Evolutionary conservation across 2,329 filamentous ascomycete species (phyloP).

Genomic region (Penicillium sp.): DNA sequence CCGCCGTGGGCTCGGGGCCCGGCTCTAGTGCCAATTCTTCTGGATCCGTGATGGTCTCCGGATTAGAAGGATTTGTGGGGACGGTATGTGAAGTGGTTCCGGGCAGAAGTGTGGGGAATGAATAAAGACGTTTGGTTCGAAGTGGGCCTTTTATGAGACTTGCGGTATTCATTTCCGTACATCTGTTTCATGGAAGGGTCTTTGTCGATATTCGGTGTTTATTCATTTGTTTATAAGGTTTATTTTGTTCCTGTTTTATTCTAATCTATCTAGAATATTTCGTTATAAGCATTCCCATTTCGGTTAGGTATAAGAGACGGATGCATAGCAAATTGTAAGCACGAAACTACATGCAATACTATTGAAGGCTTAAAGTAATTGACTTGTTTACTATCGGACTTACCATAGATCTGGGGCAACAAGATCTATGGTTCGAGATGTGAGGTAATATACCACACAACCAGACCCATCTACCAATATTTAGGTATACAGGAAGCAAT

Average conservation of each 20-base stretch:
- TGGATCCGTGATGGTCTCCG: constrained; percentile 48
- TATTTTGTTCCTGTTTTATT: not conserved
- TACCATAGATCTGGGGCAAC: not conserved
- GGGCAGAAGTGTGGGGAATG: constrained; percentile 3
- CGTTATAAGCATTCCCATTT: not conserved
- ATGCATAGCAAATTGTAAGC: not conserved
- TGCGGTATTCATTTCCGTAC: not conserved
- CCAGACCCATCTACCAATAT: not conserved
- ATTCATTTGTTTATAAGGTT: not conserved
- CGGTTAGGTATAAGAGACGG: not conserved
- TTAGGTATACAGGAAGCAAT: not conserved
- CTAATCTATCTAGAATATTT: not conserved
- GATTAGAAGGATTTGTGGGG: constrained; percentile 62
- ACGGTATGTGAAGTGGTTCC: constrained; percentile 37
- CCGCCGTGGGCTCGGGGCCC: constrained; percentile 49
- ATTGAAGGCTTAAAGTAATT: constrained; percentile 3
- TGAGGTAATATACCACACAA: not conserved
- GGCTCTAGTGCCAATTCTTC: constrained; percentile 28
- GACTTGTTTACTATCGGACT: not conserved
- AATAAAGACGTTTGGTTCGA: not conserved
- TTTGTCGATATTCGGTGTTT: not conserved
- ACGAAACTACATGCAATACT: not conserved
- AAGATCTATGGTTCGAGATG: not conserved
- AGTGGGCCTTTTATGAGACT: not conserved
- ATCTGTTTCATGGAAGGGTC: not conserved